Conservation (phyloP, 129 eudicot genomes). For the Pulicaria dysenterica region DNA sequence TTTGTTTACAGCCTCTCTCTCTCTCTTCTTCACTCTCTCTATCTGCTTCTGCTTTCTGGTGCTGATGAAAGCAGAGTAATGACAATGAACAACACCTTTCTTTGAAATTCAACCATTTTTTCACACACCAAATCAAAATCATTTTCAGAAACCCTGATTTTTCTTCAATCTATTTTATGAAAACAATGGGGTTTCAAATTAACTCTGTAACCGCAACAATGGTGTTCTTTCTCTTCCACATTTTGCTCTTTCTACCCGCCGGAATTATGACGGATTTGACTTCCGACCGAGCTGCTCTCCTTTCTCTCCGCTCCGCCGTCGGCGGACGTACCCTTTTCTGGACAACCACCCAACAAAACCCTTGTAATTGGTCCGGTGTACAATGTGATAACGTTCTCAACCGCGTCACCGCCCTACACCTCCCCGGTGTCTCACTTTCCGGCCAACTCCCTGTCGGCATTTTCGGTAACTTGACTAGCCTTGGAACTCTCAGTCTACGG, state of each 20-base stretch:
- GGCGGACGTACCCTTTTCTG: constrained; percentile 85
- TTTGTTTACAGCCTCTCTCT: constrained; percentile 34
- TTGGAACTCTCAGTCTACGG: constrained; percentile 63
- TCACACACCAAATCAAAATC: not conserved
- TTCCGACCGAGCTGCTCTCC: constrained; percentile 66
- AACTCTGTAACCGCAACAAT: constrained; percentile 32
- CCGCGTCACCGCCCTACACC: constrained; percentile 69
- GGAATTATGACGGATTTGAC: constrained; percentile 50
- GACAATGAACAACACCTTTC: not conserved
- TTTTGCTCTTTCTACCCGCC: constrained; percentile 27
- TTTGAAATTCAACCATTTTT: not conserved
- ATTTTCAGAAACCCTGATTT: not conserved
- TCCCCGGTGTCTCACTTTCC: constrained; percentile 70
- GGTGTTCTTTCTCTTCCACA: constrained; percentile 14
- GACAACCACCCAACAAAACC: constrained; percentile 43
- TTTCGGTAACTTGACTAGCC: constrained; percentile 58
- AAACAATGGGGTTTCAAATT: constrained; percentile 1
- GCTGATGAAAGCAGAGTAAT: constrained; percentile 17
- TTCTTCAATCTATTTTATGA: not conserved
- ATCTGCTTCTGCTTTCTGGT: constrained; percentile 11
- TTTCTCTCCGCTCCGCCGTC: constrained; percentile 73
- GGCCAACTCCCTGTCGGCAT: constrained; percentile 59
- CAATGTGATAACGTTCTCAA: constrained; percentile 31
- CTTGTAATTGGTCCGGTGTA: constrained; percentile 53
- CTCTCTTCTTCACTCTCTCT: not conserved